Evolutionary conservation across 2,329 filamentous ascomycete species (phyloP).

Genomic region (Cladosporium colombiae): DNA sequence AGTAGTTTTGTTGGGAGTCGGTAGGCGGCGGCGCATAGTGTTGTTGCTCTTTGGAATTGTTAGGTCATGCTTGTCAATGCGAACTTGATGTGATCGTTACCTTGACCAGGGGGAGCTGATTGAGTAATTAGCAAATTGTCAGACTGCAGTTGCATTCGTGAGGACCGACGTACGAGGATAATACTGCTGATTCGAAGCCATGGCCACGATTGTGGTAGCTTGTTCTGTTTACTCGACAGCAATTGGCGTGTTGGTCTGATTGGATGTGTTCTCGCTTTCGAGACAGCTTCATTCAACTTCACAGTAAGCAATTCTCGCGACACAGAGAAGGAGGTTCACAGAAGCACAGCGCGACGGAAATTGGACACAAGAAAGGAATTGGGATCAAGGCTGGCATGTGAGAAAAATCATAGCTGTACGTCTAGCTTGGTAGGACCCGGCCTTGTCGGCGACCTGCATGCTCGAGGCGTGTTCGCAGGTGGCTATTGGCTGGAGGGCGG

Average conservation of each 20-base stretch:
- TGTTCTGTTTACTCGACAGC: neutral
- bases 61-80: conserved; percentile 2
- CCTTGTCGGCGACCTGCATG: conserved; percentile 11
- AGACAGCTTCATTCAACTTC: neutral
- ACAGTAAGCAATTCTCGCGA: neutral
- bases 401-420: conserved; percentile 11
- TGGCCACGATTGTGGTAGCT: neutral
- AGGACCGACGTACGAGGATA: conserved; percentile 33
- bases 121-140: neutral
- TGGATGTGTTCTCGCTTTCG: neutral
- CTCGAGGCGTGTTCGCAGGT: neutral
- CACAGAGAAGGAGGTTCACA: neutral
- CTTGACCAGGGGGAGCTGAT: conserved; percentile 25
- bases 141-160: neutral
- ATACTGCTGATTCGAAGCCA: conserved; percentile 30
- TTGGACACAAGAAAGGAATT: neutral
- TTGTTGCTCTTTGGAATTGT: conserved; percentile 23
- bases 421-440: neutral
- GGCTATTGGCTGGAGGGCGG: conserved; percentile 13
- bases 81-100: neutral
- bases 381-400: neutral
- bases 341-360: neutral
- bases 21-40: conserved; percentile 26
- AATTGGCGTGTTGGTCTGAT: neutral
- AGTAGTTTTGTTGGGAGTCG: conserved; percentile 29